Base-by-base conservation (phyloP, 2,329 filamentous ascomycete species). In the Colletotrichum eremochloae region DNA sequence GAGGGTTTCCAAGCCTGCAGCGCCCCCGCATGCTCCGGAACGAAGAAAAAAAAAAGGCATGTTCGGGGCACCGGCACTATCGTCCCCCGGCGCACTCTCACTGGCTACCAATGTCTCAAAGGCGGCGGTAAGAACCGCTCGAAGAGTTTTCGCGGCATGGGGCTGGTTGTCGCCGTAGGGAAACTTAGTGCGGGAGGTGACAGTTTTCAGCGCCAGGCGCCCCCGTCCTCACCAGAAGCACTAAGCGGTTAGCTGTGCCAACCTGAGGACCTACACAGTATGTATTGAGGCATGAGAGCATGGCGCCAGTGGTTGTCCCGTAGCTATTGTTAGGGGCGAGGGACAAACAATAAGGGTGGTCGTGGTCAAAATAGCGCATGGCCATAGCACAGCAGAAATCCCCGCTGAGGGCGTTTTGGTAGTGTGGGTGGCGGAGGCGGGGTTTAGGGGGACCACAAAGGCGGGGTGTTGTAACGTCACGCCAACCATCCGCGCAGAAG, bases 401-500 rank as follows among this genome's bases (percentile, higher is more conserved):
- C 31, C 42, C 36, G 52, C 67, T n/a, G 31, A 50, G 53, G 61
- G 63, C 12, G 57, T 36, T 33, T 57, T 69, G 44, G 44, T 44
- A 57, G 61, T 15, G 46, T 29, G 53, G 55, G 46, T 67, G 15
- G n/a, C 40, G 46, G 46, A 64, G 36, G 64, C 68, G 58, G 68
- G 68, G 64, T 68, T 53, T 24, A 1, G 31, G 20, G 57, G 29
- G 40, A 36, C 15, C 48, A 52, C 64, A 12, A 68, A 63, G 64
- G 64, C 68, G 68, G 64, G 64, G 57, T 63, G 57, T 52, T 46
- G 42, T 38, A 64, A 52, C 64, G 46, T 20, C 36, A 46, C 57
- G 40, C n/a, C 24, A 20, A 50, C 46, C 46, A 2, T 2, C 44
- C 44, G 44, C 24, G 36, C 2, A 46, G 33, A 36, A 48, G 15